A percentile compares a stretch with the other conserved stretches of the same genome.
phyloP scores from a whole-genome alignment of 2,329 filamentous ascomycete species.

The Ophiostoma fasciatum region DNA sequence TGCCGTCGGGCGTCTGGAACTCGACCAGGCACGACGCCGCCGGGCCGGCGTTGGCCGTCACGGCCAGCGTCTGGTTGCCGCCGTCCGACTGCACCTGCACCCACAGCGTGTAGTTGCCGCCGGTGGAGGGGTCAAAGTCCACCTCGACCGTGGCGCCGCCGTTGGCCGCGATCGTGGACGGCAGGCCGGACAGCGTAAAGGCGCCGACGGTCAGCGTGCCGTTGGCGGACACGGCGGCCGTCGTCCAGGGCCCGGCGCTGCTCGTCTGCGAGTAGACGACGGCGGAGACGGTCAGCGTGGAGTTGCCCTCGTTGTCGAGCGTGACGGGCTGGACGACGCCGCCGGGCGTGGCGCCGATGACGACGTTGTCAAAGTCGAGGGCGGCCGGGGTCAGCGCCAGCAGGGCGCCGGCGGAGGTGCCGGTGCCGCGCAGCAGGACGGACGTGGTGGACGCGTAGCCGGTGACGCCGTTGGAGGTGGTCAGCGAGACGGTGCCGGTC shows the following conservation, averaged over 20 bases:
- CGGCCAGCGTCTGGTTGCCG: slow-evolving; percentile 30
- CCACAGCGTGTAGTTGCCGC: slow-evolving; percentile 35
- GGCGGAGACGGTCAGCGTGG: slow-evolving; percentile 25
- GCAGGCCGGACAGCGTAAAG: slow-evolving; percentile 34
- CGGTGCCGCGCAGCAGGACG: slow-evolving; percentile 32
- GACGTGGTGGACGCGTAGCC: slow-evolving; percentile 33
- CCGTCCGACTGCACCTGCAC: slow-evolving; percentile 32
- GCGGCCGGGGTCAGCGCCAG: slow-evolving; percentile 31
- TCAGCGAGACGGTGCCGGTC: slow-evolving; percentile 31
- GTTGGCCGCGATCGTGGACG: slow-evolving; percentile 26
- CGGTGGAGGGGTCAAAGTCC: slow-evolving; percentile 28
- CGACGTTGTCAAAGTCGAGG: slow-evolving; percentile 33
- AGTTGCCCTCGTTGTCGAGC: slow-evolving; percentile 34
- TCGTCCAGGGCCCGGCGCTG: slow-evolving; percentile 29
- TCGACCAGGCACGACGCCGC: slow-evolving; percentile 35
- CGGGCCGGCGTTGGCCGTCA: slow-evolving; percentile 34
- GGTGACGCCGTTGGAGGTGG: slow-evolving; percentile 28
- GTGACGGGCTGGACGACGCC: slow-evolving; percentile 28
- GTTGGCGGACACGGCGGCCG: slow-evolving; percentile 16
- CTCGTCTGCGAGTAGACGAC: slow-evolving; percentile 29
- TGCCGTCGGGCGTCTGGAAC: slow-evolving; percentile 37
- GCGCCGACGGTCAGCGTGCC: slow-evolving; percentile 27
- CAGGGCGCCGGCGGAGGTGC: slow-evolving; percentile 29
- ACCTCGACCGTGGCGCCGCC: slow-evolving; percentile 25
- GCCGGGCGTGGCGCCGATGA: slow-evolving; percentile 25